phyloP scores from a whole-genome alignment of 331 rosid species.

The Quercus phellos region DNA sequence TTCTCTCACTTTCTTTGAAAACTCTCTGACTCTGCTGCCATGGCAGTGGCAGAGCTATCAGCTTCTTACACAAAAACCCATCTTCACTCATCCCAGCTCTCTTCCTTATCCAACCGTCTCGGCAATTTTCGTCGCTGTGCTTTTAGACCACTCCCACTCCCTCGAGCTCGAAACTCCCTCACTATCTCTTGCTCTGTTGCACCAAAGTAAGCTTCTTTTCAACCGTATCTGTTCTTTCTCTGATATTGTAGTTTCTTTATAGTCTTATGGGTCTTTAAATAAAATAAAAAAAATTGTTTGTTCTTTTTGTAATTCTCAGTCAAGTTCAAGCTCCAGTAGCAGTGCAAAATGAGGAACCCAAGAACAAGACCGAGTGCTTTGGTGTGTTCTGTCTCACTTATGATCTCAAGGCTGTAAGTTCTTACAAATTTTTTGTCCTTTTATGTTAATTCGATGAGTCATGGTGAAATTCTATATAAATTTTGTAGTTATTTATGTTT shows the following conservation, averaged over 20 bases:
- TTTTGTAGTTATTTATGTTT: neutral
- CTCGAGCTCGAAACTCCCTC: conserved; percentile 22
- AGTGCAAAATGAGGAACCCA: conserved; percentile 34
- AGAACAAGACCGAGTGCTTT: conserved; percentile 66
- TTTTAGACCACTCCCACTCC: conserved; percentile 36
- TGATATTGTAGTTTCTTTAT: neutral
- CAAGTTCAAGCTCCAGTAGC: conserved; percentile 61
- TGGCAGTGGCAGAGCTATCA: conserved; percentile 71
- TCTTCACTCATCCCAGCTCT: conserved; percentile 43
- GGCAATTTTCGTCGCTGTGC: conserved; percentile 27
- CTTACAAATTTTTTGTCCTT: neutral
- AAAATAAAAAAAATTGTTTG: too few relatives aligned
- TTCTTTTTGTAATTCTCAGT: conserved; percentile 34
- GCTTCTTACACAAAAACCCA: conserved; percentile 37
- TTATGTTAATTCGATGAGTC: neutral
- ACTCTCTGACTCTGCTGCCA: conserved; percentile 27
- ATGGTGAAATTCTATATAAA: neutral
- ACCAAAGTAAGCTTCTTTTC: conserved; percentile 47
- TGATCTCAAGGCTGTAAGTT: conserved; percentile 83
- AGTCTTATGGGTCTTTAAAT: neutral
- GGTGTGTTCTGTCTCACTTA: conserved; percentile 93
- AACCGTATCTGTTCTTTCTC: too few relatives aligned
- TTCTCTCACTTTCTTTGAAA: neutral
- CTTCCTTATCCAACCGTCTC: conserved; percentile 43
- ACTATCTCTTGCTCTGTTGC: conserved; percentile 69